Conservation (phyloP, 768 basidiomycete genomes). For the Amanita subjunquillea region DNA sequence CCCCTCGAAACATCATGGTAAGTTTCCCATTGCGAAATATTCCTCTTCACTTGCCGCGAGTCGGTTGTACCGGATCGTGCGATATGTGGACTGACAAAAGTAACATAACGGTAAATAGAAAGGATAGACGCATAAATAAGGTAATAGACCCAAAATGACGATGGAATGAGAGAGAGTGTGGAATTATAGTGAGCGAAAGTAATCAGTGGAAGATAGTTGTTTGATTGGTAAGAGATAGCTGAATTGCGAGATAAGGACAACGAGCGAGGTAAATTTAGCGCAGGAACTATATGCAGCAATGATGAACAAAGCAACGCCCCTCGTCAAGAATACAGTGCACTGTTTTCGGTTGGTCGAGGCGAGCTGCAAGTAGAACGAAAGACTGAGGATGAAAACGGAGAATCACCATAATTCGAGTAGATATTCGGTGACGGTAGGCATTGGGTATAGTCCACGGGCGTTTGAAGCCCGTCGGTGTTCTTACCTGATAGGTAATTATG, state of each 20-base stretch:
- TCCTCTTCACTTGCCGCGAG: no score
- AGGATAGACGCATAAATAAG: background rate
- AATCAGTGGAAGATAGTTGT: no score
- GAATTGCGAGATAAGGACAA: background rate
- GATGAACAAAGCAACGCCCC: background rate
- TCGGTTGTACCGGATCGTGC: no score
- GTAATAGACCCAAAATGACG: background rate
- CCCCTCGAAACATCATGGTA: no score
- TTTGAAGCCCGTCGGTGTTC: slow-evolving; percentile 1
- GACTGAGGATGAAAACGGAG: background rate
- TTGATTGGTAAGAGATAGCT: no score
- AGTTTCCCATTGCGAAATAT: no score
- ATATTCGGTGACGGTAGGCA: background rate
- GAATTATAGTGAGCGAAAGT: no score
- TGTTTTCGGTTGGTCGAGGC: background rate
- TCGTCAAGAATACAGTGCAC: background rate
- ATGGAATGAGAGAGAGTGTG: background rate
- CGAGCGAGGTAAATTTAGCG: background rate
- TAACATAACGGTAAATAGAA: no score
- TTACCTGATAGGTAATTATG: background rate
- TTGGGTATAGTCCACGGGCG: slow-evolving; percentile 5
- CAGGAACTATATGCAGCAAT: background rate
- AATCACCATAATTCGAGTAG: slow-evolving; percentile 1
- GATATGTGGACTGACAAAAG: no score
- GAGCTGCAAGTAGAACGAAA: background rate